Base-by-base conservation (phyloP, 129 eudicot genomes). In the Lonicera japonica region DNA sequence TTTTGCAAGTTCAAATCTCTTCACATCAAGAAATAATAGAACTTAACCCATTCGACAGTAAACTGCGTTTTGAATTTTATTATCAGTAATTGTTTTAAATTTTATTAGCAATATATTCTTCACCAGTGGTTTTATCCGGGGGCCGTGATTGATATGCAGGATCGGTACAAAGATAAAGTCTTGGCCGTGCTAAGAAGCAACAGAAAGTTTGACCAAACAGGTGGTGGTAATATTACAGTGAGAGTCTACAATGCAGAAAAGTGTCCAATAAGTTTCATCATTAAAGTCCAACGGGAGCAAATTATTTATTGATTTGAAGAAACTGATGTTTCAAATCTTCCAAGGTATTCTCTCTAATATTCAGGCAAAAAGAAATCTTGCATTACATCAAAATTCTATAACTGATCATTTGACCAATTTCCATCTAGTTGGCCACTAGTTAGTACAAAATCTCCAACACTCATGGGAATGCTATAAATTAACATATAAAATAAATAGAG, bases 381-480 rank as follows among this genome's bases (percentile, higher is more conserved):
- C 50, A 43, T 43, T 43, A 43, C 50, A 43, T 8, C 16, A 43
- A 29, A n/a, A 43, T 52, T 7, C 6, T 19, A 21, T 12, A 29
- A 48, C 25, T n/a, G 21, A 4, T 48, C 23, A 10, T 48, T 36
- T 64, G 34, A 34, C 21, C 9, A 24, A n/a, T 52, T n/a, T 65
- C 17, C n/a, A 47, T 14, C 12, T 19, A 18, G 20, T 54, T 24
- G 18, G 50, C 56, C 48, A 48, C 58, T 48, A 64, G 20, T 65
- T 52, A 7, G 7, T 18, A 47, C 19, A 51, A 51, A 22, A 21
- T 51, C 59, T 64, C n/a, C 43, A 29, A 29, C 36, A 29, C 6
- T 29, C 4, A 29, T 2, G 36, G 40, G 10, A 66, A 38, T 29
- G 25, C 40, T 61, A 47, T 54, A 48, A 60, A 79, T 61, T 60